Evolutionary conservation across 1,139 yeast genomes (phyloP), one percentile per base, ranked within the genome.

Genomic region (Candida sp.): DNA sequence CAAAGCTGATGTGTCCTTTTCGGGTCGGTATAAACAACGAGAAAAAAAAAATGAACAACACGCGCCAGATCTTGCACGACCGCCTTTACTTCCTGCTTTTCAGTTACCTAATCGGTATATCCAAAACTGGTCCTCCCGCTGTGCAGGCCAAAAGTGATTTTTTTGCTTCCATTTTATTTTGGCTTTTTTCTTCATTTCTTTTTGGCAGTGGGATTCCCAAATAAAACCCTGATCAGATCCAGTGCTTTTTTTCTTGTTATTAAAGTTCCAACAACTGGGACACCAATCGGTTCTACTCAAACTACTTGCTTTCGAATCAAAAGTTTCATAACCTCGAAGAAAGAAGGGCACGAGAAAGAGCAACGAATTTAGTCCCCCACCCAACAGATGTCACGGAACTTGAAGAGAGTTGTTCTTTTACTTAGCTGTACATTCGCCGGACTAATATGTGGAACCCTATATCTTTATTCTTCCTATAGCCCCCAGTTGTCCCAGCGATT

Each of bases 401-500:
- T 72, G 27, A 65, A 65, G 32, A 72, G 73, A 53, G 71, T 66
- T 30, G 64, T 72, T 47, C 68, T 75, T 42, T 68, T 81, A 49
- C 60, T 77, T 27, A 71, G 81, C 33, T 78, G 84, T 57, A 78
- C 85, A 3, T 69, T 79, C 48, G 63, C 79, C 31, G 84, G 86
- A 38, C 68, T 84, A 48, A 82, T 81, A 39, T 70, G 88, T 62
- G 90, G 90, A 4, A 84, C 89, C 5, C 71, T 84, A 63, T 84
- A 84, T 61, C 64, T 83, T 32, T 84, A 80, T 61, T 80, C 85
- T 3, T 83, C 87, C 5, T 85, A 83, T 60, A 84, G 87, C 44
- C 89, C 90, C 3, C 90, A 85, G 60, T 70, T 84, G 55, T 87
- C 89, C 3, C 68, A 70, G 27, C 73, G 72, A 47, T 73, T 85